Conservation (phyloP, 306 rosid species). For the Castanospermum australe region DNA sequence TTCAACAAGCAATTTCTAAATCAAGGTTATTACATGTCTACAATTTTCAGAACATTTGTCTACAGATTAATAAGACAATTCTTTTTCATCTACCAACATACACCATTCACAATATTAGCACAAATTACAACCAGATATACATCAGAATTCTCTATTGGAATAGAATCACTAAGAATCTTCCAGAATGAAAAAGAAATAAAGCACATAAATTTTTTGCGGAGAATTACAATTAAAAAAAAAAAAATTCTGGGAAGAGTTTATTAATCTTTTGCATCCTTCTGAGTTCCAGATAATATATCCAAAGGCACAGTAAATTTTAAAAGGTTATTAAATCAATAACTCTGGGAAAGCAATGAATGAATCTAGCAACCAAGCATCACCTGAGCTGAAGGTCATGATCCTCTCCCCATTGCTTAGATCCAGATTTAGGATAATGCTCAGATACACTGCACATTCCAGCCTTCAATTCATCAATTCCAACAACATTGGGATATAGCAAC, state of each 20-base stretch:
- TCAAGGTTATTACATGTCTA: not conserved
- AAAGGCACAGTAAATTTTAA: not conserved
- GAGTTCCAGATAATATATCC: not conserved
- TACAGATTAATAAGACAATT: slow-evolving; percentile 9
- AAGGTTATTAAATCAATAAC: slow-evolving; percentile 5
- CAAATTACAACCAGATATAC: not conserved
- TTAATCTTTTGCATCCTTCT: not conserved
- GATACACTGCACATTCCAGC: slow-evolving; percentile 49
- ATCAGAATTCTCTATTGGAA: slow-evolving; percentile 22
- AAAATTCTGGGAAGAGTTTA: not conserved
- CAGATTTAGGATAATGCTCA: slow-evolving; percentile 57
- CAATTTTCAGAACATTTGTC: not conserved
- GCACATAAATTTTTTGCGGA: not conserved
- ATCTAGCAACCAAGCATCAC: slow-evolving; percentile 51
- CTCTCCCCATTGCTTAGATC: slow-evolving; percentile 91
- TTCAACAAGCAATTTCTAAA: not conserved
- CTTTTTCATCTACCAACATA: slow-evolving; percentile 6
- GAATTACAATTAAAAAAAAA: not conserved
- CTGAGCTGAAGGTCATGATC: slow-evolving; percentile 91
- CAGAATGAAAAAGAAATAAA: slow-evolving; percentile 1
- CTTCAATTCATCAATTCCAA: slow-evolving; percentile 83
- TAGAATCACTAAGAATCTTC: not conserved
- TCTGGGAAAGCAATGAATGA: slow-evolving; percentile 23
- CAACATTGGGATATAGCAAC: slow-evolving; percentile 81
- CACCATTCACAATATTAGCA: not conserved